A percentile compares a stretch with the other conserved stretches of the same genome.
Evolutionary conservation across 129 eudicot species (phyloP).

Genomic region (Arctium lappa): DNA sequence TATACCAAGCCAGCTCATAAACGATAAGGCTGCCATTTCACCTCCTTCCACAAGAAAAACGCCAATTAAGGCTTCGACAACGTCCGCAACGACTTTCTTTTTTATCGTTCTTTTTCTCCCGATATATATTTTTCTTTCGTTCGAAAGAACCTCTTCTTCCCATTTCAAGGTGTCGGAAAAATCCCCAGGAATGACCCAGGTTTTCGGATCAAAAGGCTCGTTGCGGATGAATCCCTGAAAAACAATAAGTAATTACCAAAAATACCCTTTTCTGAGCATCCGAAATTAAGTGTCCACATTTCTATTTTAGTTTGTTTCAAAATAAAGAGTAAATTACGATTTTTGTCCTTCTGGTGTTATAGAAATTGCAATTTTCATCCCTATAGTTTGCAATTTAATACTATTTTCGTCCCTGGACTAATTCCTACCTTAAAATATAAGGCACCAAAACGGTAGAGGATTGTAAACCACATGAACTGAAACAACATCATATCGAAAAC

Average conservation of each 20-base stretch:
- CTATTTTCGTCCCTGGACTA: no score
- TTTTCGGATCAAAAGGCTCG: slow-evolving; percentile 72
- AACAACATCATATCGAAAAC: no score
- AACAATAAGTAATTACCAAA: slow-evolving; percentile 1
- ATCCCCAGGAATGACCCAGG: slow-evolving; percentile 76
- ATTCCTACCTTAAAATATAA: no score
- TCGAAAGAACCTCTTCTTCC: slow-evolving; percentile 38
- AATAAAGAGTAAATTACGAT: no score
- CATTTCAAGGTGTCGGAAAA: slow-evolving; percentile 12
- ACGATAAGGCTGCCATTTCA: slow-evolving; percentile 68
- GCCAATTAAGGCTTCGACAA: slow-evolving; percentile 84
- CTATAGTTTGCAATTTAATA: no score
- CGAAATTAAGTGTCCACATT: background rate
- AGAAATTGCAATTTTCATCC: no score
- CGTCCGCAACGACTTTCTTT: slow-evolving; percentile 76
- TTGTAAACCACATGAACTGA: no score
- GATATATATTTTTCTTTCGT: slow-evolving; percentile 34
- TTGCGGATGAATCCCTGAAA: slow-evolving; percentile 78
- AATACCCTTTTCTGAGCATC: background rate
- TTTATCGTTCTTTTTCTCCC: slow-evolving; percentile 40
- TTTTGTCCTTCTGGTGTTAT: no score
- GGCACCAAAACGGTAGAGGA: no score
- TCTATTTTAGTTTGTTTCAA: background rate
- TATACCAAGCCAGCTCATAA: slow-evolving; percentile 88
- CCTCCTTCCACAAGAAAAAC: slow-evolving; percentile 67